Percentiles rank a stretch among this genome's conserved stretches.
phyloP scores from a whole-genome alignment of 1,284 basidiomycete genomes.

The Wolfiporia cocos region DNA sequence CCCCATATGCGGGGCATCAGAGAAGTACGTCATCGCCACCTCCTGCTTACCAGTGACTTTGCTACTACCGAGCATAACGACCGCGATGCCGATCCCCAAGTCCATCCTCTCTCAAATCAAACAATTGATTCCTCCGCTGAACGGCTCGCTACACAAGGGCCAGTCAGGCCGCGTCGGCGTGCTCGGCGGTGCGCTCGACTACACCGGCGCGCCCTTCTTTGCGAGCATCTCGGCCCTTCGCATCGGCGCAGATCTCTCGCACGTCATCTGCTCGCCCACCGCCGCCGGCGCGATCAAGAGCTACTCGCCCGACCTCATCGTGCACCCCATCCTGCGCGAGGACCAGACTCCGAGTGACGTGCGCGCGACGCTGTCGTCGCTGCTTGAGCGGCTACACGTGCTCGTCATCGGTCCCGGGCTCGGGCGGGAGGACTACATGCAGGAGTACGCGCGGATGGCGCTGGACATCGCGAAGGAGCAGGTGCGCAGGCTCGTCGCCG shows the following conservation, averaged over 20 bases:
- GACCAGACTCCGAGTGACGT: conserved; percentile 44
- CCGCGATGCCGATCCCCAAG: conserved; percentile 62
- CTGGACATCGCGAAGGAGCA: conserved; percentile 36
- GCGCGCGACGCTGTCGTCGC: conserved; percentile 52
- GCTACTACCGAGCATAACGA: no score
- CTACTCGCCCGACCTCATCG: no score
- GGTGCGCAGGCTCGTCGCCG: conserved; percentile 5
- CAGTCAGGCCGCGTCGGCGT: conserved; percentile 96
- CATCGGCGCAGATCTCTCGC: conserved; percentile 89
- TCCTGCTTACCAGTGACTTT: no score
- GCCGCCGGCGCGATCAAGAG: conserved; percentile 92
- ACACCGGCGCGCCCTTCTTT: conserved; percentile 96
- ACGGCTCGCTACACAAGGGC: conserved; percentile 87
- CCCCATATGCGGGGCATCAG: no score
- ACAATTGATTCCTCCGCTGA: conserved; percentile 78
- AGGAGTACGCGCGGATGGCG: conserved; percentile 60
- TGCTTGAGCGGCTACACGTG: conserved; percentile 85
- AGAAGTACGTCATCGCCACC: no score
- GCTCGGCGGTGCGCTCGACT: conserved; percentile 75
- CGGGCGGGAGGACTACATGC: conserved; percentile 89
- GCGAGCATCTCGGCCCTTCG: conserved; percentile 84
- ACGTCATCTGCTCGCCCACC: conserved; percentile 93
- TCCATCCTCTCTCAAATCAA: conserved; percentile 64
- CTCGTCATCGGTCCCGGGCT: conserved; percentile 92
- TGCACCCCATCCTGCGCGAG: conserved; percentile 82